Percentiles rank a stretch among this genome's conserved stretches.
These are phyloP conservation scores for Chlamydomonas reinhardtii DNA, from an alignment of 163 green algal species.

Conservation along the genomic window DNA sequence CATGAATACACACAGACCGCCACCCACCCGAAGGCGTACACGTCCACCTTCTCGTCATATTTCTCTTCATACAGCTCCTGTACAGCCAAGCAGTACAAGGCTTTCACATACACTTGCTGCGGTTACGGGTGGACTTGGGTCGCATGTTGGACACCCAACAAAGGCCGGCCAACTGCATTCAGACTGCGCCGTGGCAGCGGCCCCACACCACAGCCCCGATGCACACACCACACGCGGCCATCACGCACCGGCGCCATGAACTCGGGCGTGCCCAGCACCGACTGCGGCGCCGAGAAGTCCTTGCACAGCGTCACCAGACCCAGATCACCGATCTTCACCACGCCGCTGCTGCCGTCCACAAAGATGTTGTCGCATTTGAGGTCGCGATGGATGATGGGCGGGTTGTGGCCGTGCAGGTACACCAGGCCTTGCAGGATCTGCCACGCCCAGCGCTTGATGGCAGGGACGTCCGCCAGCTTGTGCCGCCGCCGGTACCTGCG, in stretches of 20 bases:
- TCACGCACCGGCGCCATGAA: conserved; percentile 41
- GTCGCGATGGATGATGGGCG: conserved; percentile 96
- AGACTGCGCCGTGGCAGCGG: too few relatives aligned
- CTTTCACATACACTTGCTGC: not conserved
- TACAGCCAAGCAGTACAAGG: not conserved
- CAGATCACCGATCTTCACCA: conserved; percentile 93
- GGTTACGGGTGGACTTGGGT: too few relatives aligned
- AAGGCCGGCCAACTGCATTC: too few relatives aligned
- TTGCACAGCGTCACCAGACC: conserved; percentile 79
- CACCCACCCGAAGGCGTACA: conserved; percentile 29
- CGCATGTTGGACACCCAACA: too few relatives aligned
- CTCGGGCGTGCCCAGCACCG: conserved; percentile 57
- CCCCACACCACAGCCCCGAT: too few relatives aligned
- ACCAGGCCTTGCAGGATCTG: conserved; percentile 96
- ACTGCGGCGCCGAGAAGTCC: conserved; percentile 58
- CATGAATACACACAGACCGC: too few relatives aligned
- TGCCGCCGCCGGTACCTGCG: conserved; percentile 55
- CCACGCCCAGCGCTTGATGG: conserved; percentile 95
- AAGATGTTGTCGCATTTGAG: conserved; percentile 97
- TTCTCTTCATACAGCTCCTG: conserved; percentile 99
- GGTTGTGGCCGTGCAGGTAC: conserved; percentile 96
- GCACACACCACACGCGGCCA: too few relatives aligned
- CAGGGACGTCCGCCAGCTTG: conserved; percentile 67
- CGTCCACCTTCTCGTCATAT: conserved; percentile 98
- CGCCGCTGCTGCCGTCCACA: conserved; percentile 79